These are phyloP conservation scores for Ascoidea rubescens DNA, from an alignment of 805 yeast species.

Conservation along the genomic window DNA sequence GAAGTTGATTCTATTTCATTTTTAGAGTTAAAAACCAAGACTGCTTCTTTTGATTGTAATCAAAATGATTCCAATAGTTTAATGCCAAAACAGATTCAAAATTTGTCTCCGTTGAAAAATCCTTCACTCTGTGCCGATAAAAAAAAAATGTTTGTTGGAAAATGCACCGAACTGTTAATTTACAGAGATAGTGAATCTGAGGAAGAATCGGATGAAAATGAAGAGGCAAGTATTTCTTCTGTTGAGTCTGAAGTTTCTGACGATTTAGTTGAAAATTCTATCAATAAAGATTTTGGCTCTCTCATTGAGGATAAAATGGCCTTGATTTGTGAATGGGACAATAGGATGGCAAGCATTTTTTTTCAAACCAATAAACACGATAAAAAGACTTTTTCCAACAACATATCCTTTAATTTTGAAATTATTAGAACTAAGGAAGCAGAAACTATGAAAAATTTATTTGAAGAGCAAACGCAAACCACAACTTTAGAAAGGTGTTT, in stretches of 20 bases:
- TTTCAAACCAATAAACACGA: conserved; percentile 33
- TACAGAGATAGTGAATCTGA: too few species aligned
- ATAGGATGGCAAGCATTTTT: conserved; percentile 30
- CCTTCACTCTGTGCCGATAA: too few species aligned
- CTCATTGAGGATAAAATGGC: conserved; percentile 23
- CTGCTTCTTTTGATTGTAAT: too few species aligned
- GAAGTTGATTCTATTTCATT: too few species aligned
- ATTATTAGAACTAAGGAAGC: conserved; percentile 39
- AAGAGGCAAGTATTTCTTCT: too few species aligned
- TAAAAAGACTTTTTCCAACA: conserved; percentile 30
- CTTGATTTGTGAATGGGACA: conserved; percentile 57
- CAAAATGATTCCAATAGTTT: too few species aligned
- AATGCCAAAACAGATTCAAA: too few species aligned
- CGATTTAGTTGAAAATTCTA: not conserved
- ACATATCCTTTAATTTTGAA: conserved; percentile 42
- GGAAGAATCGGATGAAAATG: too few species aligned
- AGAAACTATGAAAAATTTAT: conserved; percentile 22
- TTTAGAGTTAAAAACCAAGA: too few species aligned
- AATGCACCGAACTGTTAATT: too few species aligned
- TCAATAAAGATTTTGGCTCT: conserved; percentile 7
- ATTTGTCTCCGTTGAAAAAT: too few species aligned
- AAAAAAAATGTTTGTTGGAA: too few species aligned
- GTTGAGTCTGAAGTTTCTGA: not conserved
- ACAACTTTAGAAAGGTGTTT: conserved; percentile 65
- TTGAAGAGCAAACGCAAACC: conserved; percentile 18